Evolutionary conservation across 1,284 basidiomycete genomes (phyloP), one percentile per base, ranked within the genome.

Genomic region (Pseudozyma flocculosa): DNA sequence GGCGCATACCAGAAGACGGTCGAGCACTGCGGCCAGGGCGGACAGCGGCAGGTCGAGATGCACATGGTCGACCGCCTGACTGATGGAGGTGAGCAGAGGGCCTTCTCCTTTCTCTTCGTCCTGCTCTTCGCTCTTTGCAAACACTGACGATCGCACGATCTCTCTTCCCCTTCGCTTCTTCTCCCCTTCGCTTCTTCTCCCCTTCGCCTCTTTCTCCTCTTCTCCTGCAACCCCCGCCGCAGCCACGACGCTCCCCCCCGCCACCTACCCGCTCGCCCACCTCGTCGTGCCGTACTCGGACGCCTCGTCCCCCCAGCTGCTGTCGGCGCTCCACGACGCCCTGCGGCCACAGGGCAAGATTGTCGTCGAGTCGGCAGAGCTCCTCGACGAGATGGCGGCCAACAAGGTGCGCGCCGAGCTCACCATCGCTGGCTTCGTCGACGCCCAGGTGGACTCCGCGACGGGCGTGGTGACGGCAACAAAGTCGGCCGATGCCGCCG

Each of bases 31-130:
- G 29, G 23, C 4, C 38, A 48, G 0, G 60, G 60, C 53, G 54
- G 54, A 7, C 56, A 54, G 21, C 54, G 54, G 44, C 59, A 59
- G 36, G 65, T 76, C 7, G 75, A 78, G 47, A 76, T 76, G 61
- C 63, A 78, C 49, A 75, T 78, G 74, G 58, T 71, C 22, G 75
- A 78, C 45, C 70, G 75, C 11, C 50, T 78, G 37, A 76, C 72
- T 15, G 72, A 76, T 19, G 68, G 55, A 2, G 51, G 63, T 59
- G 44, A 39, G 57, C 52, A 2, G 21, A 7, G 17, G 2, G 13
- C 11, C n/a, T 48, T n/a, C 43, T 13, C 40, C 54, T 22, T n/a
- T 40, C 4, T n/a, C 11, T 29, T 46, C 50, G n/a, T 45, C 34
- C 43, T 7, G n/a, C n/a, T 24, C 24, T 11, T 39, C 30, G 17